Percentiles rank a stretch among this genome's conserved stretches.
phyloP scores from a whole-genome alignment of 352 stramenopile genomes.

The Pythium grandisporangium region DNA sequence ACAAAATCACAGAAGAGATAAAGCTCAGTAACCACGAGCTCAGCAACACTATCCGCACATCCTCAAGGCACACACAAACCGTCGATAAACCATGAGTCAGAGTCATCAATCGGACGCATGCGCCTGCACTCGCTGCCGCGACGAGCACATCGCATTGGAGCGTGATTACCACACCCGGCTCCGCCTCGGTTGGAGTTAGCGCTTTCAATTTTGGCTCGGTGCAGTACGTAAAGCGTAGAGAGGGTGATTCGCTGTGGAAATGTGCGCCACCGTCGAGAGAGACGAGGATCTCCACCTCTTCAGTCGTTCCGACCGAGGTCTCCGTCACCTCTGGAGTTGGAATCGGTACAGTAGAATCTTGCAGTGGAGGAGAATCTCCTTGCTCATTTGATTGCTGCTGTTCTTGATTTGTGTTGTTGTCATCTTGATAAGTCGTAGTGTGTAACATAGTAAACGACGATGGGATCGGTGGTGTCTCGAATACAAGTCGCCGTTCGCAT shows the following conservation, averaged over 20 bases:
- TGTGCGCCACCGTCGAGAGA: constrained; percentile 35
- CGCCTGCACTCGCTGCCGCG: constrained; percentile 2
- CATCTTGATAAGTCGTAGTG: constrained; percentile 13
- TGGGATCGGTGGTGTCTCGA: constrained; percentile 26
- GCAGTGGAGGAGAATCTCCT: neutral
- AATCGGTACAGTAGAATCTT: neutral
- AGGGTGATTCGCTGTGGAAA: constrained; percentile 26
- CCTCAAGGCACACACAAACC: constrained; percentile 3
- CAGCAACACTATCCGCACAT: neutral
- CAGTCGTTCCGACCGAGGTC: constrained; percentile 4
- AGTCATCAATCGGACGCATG: constrained; percentile 13
- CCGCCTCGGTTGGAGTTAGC: constrained; percentile 11
- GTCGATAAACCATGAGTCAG: constrained; percentile 9
- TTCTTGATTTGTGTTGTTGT: constrained; percentile 2
- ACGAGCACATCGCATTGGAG: constrained; percentile 4
- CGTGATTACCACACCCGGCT: constrained; percentile 12
- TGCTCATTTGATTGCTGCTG: neutral
- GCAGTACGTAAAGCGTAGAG: constrained; percentile 19
- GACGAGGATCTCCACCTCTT: constrained; percentile 46
- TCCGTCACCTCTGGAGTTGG: constrained; percentile 3
- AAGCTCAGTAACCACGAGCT: neutral
- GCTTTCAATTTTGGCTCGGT: constrained; percentile 7
- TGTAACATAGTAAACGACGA: constrained; percentile 5
- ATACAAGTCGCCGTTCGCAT: constrained; percentile 27
- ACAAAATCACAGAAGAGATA: neutral